A percentile compares a stretch with the other conserved stretches of the same genome.
phyloP scores from a whole-genome alignment of 495 filamentous ascomycete species.

The Lasiosphaeria ovina region DNA sequence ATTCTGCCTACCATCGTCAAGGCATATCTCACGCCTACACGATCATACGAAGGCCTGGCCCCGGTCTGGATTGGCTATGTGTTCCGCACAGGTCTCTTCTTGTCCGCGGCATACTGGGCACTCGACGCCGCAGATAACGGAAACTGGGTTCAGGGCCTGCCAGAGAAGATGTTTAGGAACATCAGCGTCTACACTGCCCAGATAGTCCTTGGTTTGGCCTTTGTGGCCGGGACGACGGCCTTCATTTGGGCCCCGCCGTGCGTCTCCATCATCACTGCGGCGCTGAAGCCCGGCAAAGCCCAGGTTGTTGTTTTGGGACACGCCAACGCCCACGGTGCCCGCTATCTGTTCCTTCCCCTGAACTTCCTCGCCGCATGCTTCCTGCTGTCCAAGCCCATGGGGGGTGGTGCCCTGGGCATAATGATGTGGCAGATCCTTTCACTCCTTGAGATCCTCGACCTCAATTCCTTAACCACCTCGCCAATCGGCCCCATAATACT shows the following conservation, averaged over 20 bases:
- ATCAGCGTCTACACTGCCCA: constrained; percentile 74
- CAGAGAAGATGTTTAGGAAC: constrained; percentile 63
- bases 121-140: constrained; percentile 89
- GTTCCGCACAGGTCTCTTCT: constrained; percentile 71
- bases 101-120: constrained; percentile 81
- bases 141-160: constrained; percentile 68
- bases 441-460: constrained; percentile 83
- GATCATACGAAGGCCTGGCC: constrained; percentile 82
- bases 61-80: constrained; percentile 77
- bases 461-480: constrained; percentile 61
- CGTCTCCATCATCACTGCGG: constrained; percentile 54
- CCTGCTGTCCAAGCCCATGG: constrained; percentile 93
- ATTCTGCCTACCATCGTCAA: constrained; percentile 76
- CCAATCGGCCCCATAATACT: constrained; percentile 83
- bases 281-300: constrained; percentile 41
- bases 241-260: constrained; percentile 76
- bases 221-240: constrained; percentile 63
- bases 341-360: constrained; percentile 80
- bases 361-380: constrained; percentile 73
- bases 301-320: constrained; percentile 83
- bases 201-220: constrained; percentile 69
- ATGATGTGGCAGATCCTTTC: constrained; percentile 82
- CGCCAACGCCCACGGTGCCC: constrained; percentile 86
- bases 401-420: constrained; percentile 75
- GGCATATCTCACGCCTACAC: constrained; percentile 69